Evolutionary conservation across 2,329 filamentous ascomycete genomes (phyloP).

Genomic region (Dendrostoma leiphaemia): DNA sequence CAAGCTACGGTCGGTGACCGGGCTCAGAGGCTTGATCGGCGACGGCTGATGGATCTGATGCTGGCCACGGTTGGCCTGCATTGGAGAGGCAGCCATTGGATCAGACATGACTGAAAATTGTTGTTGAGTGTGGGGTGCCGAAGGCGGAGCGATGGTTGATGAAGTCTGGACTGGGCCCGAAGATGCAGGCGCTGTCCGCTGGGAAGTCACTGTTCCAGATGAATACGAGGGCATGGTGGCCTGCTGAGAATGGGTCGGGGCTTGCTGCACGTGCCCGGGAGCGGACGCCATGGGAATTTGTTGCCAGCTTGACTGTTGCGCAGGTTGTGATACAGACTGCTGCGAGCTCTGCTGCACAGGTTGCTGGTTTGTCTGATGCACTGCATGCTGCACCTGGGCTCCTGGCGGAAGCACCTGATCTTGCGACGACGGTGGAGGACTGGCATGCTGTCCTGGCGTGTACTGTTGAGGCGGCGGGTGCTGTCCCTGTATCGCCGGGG

Average conservation of each 20-base stretch:
- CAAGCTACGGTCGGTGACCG: background rate
- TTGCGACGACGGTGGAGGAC: slow-evolving; percentile 5
- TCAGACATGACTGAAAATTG: slow-evolving; percentile 8
- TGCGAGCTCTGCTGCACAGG: background rate
- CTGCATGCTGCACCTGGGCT: background rate
- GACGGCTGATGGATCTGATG: slow-evolving; percentile 8
- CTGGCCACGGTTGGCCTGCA: background rate
- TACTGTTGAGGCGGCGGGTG: slow-evolving; percentile 16
- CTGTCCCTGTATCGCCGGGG: slow-evolving; percentile 9
- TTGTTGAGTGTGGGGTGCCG: background rate
- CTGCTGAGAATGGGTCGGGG: background rate
- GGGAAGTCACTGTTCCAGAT: background rate
- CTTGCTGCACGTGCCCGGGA: background rate
- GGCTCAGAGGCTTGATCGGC: background rate
- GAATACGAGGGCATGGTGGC: background rate
- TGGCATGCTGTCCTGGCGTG: slow-evolving; percentile 3
- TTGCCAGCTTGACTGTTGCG: background rate
- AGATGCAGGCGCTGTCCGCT: slow-evolving; percentile 2
- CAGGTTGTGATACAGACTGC: background rate
- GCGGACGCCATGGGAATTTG: background rate
- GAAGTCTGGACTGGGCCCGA: background rate
- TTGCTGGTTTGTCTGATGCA: background rate
- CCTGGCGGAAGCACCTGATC: slow-evolving; percentile 6
- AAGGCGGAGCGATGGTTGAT: background rate
- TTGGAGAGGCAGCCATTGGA: background rate